A percentile compares a stretch with the other conserved stretches of the same genome.
phyloP scores from a whole-genome alignment of 2,329 filamentous ascomycete genomes.

The Trichophyton rubrum region DNA sequence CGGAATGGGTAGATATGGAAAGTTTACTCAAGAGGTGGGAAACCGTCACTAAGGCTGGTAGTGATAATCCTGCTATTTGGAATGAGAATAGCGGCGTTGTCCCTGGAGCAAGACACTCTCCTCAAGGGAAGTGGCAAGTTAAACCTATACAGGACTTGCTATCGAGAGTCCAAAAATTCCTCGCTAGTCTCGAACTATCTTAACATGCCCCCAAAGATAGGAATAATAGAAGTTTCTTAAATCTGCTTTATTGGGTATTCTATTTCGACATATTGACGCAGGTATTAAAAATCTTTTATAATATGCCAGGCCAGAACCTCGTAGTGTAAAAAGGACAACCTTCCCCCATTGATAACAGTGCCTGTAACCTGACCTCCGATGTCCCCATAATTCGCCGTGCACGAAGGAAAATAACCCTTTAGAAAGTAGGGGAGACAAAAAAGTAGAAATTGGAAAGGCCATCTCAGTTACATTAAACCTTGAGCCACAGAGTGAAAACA shows the following conservation, averaged over 20 bases:
- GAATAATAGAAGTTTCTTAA: neutral
- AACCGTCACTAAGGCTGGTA: slow-evolving; percentile 25
- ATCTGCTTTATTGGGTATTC: neutral
- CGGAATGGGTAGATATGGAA: slow-evolving; percentile 35
- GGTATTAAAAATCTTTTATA: neutral
- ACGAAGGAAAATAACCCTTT: slow-evolving; percentile 7
- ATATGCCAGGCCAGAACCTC: neutral
- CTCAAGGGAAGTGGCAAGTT: slow-evolving; percentile 37
- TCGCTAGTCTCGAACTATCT: slow-evolving; percentile 18
- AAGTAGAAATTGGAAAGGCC: slow-evolving; percentile 3
- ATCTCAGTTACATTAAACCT: slow-evolving; percentile 42
- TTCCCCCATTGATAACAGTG: neutral
- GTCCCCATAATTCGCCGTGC: slow-evolving; percentile 10
- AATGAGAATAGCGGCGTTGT: slow-evolving; percentile 38
- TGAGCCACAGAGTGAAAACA: slow-evolving; percentile 63
- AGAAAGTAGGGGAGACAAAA: slow-evolving; percentile 8
- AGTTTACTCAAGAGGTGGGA: slow-evolving; percentile 33
- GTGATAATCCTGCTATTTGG: slow-evolving; percentile 30
- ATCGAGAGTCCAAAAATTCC: slow-evolving; percentile 24
- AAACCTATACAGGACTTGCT: slow-evolving; percentile 26
- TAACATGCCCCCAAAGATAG: neutral
- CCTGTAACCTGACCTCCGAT: slow-evolving; percentile 2
- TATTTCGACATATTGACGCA: neutral
- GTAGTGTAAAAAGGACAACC: neutral
- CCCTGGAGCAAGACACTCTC: slow-evolving; percentile 37